Percentiles rank a stretch among this genome's conserved stretches.
phyloP scores from a whole-genome alignment of 2,329 filamentous ascomycete species.

The Pseudovirgaria hyperparasitica region DNA sequence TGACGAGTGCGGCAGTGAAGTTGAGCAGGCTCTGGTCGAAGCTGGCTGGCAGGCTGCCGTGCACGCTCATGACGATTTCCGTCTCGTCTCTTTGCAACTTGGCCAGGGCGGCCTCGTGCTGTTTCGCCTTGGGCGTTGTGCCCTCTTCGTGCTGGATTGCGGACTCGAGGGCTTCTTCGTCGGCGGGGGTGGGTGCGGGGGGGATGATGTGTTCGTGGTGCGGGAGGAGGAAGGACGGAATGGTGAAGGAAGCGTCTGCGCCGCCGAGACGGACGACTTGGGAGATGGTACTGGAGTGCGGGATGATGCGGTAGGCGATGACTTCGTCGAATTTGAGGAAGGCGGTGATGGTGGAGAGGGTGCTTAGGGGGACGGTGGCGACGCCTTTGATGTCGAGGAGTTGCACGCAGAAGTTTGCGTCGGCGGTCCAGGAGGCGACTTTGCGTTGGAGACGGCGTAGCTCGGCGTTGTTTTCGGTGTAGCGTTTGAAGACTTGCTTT shows the following conservation, averaged over 20 bases:
- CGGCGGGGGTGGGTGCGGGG: slow-evolving; percentile 20
- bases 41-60: slow-evolving; percentile 35
- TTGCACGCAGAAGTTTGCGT: slow-evolving; percentile 41
- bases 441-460: slow-evolving; percentile 33
- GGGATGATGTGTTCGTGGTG: slow-evolving; percentile 43
- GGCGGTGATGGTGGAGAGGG: slow-evolving; percentile 34
- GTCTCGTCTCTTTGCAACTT: slow-evolving; percentile 34
- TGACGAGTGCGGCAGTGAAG: slow-evolving; percentile 42
- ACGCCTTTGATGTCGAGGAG: slow-evolving; percentile 32
- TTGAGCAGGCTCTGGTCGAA: slow-evolving; percentile 41
- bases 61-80: slow-evolving; percentile 33
- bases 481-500: slow-evolving; percentile 37
- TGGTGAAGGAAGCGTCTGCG: slow-evolving; percentile 34
- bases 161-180: slow-evolving; percentile 20
- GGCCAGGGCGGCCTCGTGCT: slow-evolving; percentile 27
- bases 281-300: slow-evolving; percentile 28
- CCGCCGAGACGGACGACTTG: slow-evolving; percentile 39
- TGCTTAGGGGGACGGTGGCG: slow-evolving; percentile 36
- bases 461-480: slow-evolving; percentile 30
- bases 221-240: slow-evolving; percentile 39
- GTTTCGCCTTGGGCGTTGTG: slow-evolving; percentile 28
- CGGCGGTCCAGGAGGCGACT: slow-evolving; percentile 36
- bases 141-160: slow-evolving; percentile 31
- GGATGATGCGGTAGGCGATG: slow-evolving; percentile 36
- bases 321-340: slow-evolving; percentile 35